Base-by-base conservation (phyloP, 805 yeast genomes). In the Ogataea pignaliae region DNA sequence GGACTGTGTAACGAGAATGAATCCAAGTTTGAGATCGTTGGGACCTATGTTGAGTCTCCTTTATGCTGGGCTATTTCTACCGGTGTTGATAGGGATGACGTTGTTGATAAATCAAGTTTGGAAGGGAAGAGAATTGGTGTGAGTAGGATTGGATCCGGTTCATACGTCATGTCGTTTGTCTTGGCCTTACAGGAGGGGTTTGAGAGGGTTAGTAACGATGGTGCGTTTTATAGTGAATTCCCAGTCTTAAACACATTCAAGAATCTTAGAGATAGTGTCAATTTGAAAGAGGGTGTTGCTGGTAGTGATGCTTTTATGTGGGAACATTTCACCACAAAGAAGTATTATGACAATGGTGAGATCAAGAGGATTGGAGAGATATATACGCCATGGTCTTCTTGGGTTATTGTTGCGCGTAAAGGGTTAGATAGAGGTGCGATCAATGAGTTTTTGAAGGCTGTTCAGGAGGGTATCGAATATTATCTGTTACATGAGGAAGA, bases 311-410 rank as follows among this genome's bases (percentile, higher is more conserved):
- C 91, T 2, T 89, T 89, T 64, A 85, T 90, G 96, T 89, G 97
- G 97, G 97, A 89, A 59, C 76, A 85, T 64, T 89, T 89, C 70
- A 89, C 97, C 1, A 80, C 90, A 30, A 89, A 89, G 60, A 79
- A 78, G 60, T 89, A 86, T 68, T 88, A 85, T 62, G 96, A 87
- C 57, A 74, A 68, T 43, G 75, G 78, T 16, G 97, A 88, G 55
- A 82, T 90, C 65, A 87, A 85, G 65, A 71, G 77, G 53, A 81
- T 89, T 47, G 97, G 96, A 13, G 87, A 85, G 52, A 88, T 89
- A 45, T 86, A 85, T 65, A 89, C 97, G 0, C 97, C 97, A 15
- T 89, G 97, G 97, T 91, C 97, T 10, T 85, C 95, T 2, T 89
- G 97, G 97, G 90, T 88, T 13, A 73, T 88, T 39, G 78, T 80